Evolutionary conservation across 352 stramenopile genomes (phyloP).

Genomic region (Globisporangium spinosum): DNA sequence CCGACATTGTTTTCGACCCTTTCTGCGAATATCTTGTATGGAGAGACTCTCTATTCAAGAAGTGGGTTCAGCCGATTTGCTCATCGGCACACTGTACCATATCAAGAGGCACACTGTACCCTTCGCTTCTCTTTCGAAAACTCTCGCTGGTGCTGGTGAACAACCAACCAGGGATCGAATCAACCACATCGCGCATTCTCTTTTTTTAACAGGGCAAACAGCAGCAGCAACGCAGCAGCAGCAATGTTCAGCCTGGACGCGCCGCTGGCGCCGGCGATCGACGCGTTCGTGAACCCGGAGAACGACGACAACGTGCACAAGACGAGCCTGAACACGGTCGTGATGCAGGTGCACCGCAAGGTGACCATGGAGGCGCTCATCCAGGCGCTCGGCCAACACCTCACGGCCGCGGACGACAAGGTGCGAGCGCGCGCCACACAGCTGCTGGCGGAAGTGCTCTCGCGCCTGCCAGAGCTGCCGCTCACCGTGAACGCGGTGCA

Average conservation of each 20-base stretch:
- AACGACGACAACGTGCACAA: slow-evolving; percentile 82
- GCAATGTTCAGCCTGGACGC: slow-evolving; percentile 84
- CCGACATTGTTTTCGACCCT: slow-evolving; percentile 52
- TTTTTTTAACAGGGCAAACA: background rate
- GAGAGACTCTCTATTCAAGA: no score
- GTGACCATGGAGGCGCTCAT: slow-evolving; percentile 79
- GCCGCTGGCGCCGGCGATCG: slow-evolving; percentile 78
- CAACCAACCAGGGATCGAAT: background rate
- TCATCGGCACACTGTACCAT: no score
- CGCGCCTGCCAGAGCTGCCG: slow-evolving; percentile 82
- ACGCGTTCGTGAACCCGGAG: slow-evolving; percentile 83
- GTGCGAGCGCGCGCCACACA: slow-evolving; percentile 74
- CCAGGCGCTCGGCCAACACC: slow-evolving; percentile 60
- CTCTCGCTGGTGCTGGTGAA: no score
- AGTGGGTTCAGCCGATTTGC: no score
- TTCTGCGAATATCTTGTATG: slow-evolving; percentile 22
- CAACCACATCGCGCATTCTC: background rate
- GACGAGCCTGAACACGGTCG: slow-evolving; percentile 83
- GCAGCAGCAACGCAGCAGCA: background rate
- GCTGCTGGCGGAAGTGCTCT: slow-evolving; percentile 85
- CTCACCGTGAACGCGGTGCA: slow-evolving; percentile 66
- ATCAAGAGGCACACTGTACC: no score
- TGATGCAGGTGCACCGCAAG: slow-evolving; percentile 84
- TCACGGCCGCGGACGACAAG: slow-evolving; percentile 80
- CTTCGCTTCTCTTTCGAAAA: no score